phyloP scores from a whole-genome alignment of 2,329 filamentous ascomycete species.

The Neofusicoccum umdonicola region DNA sequence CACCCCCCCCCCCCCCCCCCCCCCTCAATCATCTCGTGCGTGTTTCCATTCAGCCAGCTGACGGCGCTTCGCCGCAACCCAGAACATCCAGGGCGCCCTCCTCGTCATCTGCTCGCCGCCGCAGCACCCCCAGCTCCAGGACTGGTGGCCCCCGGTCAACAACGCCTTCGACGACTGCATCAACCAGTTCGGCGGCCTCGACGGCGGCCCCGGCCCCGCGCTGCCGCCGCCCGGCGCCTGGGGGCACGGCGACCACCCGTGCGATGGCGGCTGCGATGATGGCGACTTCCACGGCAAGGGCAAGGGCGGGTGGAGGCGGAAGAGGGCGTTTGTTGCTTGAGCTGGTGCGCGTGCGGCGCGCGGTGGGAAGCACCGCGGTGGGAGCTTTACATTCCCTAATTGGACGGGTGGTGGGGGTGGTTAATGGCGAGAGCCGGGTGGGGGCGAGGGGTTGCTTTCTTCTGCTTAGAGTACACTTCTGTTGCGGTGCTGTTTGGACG shows the following conservation, averaged over 20 bases:
- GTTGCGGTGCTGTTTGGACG: background rate
- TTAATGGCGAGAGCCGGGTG: background rate
- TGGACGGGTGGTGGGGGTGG: background rate
- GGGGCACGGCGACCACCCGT: background rate
- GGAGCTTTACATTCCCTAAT: background rate
- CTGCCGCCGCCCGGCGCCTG: background rate
- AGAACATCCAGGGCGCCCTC: background rate
- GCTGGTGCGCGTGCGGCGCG: background rate
- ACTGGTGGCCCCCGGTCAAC: background rate
- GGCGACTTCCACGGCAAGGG: background rate
- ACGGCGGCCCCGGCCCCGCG: background rate
- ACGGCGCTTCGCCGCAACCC: too few relatives aligned
- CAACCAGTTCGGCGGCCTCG: background rate
- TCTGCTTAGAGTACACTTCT: background rate
- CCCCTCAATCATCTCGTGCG: too few relatives aligned
- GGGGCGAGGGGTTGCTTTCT: background rate
- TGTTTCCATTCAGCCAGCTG: too few relatives aligned
- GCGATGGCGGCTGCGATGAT: background rate
- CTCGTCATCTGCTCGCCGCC: background rate
- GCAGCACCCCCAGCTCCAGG: background rate
- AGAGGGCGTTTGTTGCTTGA: background rate
- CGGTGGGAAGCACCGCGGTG: background rate
- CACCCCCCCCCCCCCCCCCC: too few relatives aligned
- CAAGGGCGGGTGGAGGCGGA: background rate
- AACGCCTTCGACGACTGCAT: background rate